Percentiles rank a stretch among this genome's conserved stretches.
phyloP scores from a whole-genome alignment of 768 basidiomycete genomes.

The Mycena belliarum region DNA sequence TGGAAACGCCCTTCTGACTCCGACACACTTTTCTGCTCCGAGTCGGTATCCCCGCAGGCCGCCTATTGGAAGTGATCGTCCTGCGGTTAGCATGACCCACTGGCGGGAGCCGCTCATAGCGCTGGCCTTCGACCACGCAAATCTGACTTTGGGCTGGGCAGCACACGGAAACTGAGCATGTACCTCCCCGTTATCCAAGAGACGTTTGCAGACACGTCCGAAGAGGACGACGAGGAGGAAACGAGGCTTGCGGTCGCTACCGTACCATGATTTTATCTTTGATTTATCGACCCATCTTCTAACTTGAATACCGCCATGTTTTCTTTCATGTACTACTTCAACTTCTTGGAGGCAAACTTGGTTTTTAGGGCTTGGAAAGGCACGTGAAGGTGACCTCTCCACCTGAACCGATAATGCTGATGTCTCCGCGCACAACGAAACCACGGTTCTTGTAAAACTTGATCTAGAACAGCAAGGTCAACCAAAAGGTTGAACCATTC shows the following conservation, averaged over 20 bases:
- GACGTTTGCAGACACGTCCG: constrained; percentile 52
- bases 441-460: constrained; percentile 15
- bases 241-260: constrained; percentile 13
- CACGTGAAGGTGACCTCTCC: constrained; percentile 9
- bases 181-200: constrained; percentile 75
- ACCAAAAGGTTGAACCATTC: neutral
- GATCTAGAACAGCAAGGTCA: neutral
- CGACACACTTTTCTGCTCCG: constrained; percentile 96
- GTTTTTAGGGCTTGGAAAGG: neutral
- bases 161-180: constrained; percentile 84
- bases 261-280: constrained; percentile 2
- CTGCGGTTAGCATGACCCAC: constrained; percentile 16
- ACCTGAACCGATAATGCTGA: constrained; percentile 12
- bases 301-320: neutral
- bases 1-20: constrained; percentile 76
- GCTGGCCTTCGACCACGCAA: constrained; percentile 80
- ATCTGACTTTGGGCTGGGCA: constrained; percentile 68
- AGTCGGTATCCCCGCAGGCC: constrained; percentile 92
- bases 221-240: constrained; percentile 46
- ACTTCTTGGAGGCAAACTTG: too few species aligned
- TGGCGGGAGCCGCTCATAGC: constrained; percentile 55
- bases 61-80: constrained; percentile 34
- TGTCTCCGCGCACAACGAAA: constrained; percentile 11
- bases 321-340: neutral
- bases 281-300: neutral